phyloP scores from a whole-genome alignment of 306 rosid species.

The Potentilla sterilis region DNA sequence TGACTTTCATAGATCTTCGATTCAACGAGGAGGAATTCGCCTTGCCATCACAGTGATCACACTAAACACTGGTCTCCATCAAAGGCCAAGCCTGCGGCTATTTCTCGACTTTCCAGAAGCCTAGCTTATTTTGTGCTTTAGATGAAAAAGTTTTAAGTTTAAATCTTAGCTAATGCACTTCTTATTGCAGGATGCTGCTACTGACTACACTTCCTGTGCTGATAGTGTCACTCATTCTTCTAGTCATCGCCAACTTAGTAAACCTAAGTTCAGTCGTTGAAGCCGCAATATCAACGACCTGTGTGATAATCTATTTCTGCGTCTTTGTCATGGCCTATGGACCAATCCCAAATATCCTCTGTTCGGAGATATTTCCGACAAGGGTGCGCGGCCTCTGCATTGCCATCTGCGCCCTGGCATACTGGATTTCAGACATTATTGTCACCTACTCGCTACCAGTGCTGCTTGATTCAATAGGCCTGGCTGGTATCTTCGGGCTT shows the following conservation, averaged over 20 bases:
- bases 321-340: conserved; percentile 69
- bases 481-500: conserved; percentile 56
- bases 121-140: background rate
- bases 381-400: conserved; percentile 83
- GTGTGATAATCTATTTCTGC: conserved; percentile 66
- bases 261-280: conserved; percentile 41
- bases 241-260: conserved; percentile 44
- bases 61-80: background rate
- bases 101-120: background rate
- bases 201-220: conserved; percentile 70
- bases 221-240: conserved; percentile 47
- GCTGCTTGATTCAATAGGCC: conserved; percentile 57
- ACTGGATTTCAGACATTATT: conserved; percentile 69
- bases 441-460: conserved; percentile 64
- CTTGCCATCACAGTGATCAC: background rate
- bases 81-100: background rate
- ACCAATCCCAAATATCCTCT: conserved; percentile 74
- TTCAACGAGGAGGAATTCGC: background rate
- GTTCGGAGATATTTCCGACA: conserved; percentile 77
- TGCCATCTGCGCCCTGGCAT: conserved; percentile 67
- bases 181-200: conserved; percentile 53
- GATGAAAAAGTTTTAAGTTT: background rate
- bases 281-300: conserved; percentile 59
- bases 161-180: conserved; percentile 10
- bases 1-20: background rate